phyloP scores from a whole-genome alignment of 1,139 yeast genomes.

The Yamadazyma taylorii region DNA sequence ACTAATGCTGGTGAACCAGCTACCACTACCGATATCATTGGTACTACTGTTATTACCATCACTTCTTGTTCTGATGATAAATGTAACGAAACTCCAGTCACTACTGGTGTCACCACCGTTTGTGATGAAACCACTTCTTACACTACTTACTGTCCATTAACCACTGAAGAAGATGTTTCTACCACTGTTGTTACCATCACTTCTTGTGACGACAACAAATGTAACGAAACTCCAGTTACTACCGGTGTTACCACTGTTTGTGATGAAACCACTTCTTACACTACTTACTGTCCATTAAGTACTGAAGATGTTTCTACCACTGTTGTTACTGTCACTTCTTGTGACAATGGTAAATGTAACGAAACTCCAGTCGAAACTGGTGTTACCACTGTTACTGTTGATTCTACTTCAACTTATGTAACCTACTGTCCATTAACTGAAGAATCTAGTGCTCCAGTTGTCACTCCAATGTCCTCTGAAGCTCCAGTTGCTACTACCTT shows the following conservation, averaged over 20 bases:
- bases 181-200: constrained; percentile 42
- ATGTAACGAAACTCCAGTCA: constrained; percentile 29
- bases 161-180: constrained; percentile 16
- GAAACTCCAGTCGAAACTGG: constrained; percentile 18
- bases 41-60: constrained; percentile 35
- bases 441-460: constrained; percentile 4
- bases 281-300: constrained; percentile 35
- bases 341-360: constrained; percentile 29
- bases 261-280: constrained; percentile 29
- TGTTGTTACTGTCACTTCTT: constrained; percentile 25
- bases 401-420: constrained; percentile 34
- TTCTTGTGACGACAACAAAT: constrained; percentile 42
- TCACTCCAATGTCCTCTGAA: constrained; percentile 4
- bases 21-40: constrained; percentile 21
- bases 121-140: constrained; percentile 27
- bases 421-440: constrained; percentile 44
- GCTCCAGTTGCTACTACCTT: constrained; percentile 10
- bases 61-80: constrained; percentile 46
- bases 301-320: too few species aligned
- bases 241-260: constrained; percentile 36
- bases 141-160: constrained; percentile 37
- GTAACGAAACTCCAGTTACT: constrained; percentile 29
- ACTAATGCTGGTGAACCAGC: constrained; percentile 20
- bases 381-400: constrained; percentile 12
- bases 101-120: constrained; percentile 21